phyloP scores from a whole-genome alignment of 2,329 filamentous ascomycete genomes.

The Calonectria montana region DNA sequence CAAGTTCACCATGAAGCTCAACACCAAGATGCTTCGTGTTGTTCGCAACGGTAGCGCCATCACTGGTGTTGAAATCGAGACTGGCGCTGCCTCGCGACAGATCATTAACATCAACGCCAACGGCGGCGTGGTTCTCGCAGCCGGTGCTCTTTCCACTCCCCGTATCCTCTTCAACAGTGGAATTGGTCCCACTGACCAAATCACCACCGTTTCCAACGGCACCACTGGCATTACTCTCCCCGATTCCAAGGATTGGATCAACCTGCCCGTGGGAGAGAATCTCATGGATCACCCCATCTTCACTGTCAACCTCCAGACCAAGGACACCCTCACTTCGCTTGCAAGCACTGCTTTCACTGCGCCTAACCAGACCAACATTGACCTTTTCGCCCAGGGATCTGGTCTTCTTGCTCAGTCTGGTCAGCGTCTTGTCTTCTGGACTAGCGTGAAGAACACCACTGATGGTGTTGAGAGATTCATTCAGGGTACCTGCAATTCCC shows the following conservation, averaged over 20 bases:
- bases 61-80: conserved; percentile 77
- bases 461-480: conserved; percentile 52
- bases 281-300: conserved; percentile 67
- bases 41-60: conserved; percentile 70
- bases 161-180: conserved; percentile 71
- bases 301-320: conserved; percentile 52
- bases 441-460: conserved; percentile 52
- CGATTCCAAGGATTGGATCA: conserved; percentile 63
- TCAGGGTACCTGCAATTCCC: conserved; percentile 59
- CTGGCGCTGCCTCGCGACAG: conserved; percentile 59
- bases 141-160: conserved; percentile 76
- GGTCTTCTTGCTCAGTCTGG: conserved; percentile 58
- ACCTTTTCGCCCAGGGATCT: conserved; percentile 48
- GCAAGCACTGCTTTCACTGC: conserved; percentile 34
- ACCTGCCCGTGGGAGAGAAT: conserved; percentile 69
- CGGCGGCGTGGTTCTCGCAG: conserved; percentile 69
- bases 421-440: conserved; percentile 62
- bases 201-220: conserved; percentile 62
- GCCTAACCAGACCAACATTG: conserved; percentile 43
- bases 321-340: conserved; percentile 51
- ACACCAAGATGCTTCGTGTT: conserved; percentile 75
- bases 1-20: conserved; percentile 76
- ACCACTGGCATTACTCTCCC: conserved; percentile 65
- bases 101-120: conserved; percentile 40
- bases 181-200: conserved; percentile 73